phyloP scores from a whole-genome alignment of 345 rosid species.

The Populus pruinosa region DNA sequence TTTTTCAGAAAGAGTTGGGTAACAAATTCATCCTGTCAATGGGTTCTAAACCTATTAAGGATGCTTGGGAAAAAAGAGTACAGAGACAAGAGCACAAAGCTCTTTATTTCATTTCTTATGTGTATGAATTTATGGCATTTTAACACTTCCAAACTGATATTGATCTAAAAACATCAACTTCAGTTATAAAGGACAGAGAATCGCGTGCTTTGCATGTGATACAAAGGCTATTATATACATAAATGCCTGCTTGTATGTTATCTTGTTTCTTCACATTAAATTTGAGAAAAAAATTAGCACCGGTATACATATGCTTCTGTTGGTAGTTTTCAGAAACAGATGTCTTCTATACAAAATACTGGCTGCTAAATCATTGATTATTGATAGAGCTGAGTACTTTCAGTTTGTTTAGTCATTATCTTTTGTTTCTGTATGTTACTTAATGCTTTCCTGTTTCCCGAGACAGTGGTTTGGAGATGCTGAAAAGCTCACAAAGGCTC shows the following conservation, averaged over 20 bases:
- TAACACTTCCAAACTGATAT: background rate
- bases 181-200: background rate
- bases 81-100: background rate
- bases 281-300: background rate
- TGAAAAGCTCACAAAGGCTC: constrained; percentile 93
- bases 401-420: background rate
- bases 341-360: background rate
- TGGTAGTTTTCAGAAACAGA: background rate
- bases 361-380: background rate
- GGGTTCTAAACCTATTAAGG: background rate
- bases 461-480: constrained; percentile 99
- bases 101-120: background rate
- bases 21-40: background rate
- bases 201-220: background rate
- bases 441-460: constrained; percentile 6
- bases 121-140: background rate
- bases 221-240: background rate
- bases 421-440: background rate
- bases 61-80: background rate
- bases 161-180: background rate
- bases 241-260: background rate
- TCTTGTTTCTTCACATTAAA: background rate
- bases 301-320: background rate
- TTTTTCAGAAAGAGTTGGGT: background rate
- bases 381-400: background rate